Conservation (phyloP, 2,329 filamentous ascomycete species). For the Clarireedia hainanense region DNA sequence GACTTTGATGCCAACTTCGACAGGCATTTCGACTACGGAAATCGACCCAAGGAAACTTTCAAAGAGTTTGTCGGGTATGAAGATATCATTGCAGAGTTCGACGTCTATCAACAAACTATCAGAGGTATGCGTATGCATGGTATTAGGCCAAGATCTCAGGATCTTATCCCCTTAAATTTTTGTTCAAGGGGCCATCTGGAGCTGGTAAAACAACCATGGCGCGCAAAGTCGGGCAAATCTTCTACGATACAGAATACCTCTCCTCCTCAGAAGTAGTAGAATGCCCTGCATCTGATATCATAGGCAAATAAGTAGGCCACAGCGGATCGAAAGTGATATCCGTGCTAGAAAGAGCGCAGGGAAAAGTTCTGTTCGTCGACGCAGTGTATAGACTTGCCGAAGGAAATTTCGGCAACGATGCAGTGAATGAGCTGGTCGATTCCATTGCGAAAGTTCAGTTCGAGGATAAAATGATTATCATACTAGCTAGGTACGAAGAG, state of each 20-base stretch:
- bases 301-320: constrained; percentile 62
- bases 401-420: constrained; percentile 47
- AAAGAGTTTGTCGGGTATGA: constrained; percentile 42
- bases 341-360: constrained; percentile 44
- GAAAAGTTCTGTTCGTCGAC: constrained; percentile 50
- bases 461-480: constrained; percentile 42
- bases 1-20: constrained; percentile 40
- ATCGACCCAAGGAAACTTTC: constrained; percentile 34
- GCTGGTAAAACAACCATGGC: constrained; percentile 71
- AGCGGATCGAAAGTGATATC: constrained; percentile 59
- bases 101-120: constrained; percentile 39
- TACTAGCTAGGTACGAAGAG: constrained; percentile 48
- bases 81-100: constrained; percentile 38
- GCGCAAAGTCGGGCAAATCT: constrained; percentile 64
- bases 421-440: constrained; percentile 64
- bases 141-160: constrained; percentile 36
- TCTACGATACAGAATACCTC: constrained; percentile 66
- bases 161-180: constrained; percentile 47
- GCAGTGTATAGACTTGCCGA: constrained; percentile 49
- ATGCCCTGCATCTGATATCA: constrained; percentile 58
- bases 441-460: constrained; percentile 39
- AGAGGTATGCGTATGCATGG: constrained; percentile 37
- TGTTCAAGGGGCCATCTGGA: constrained; percentile 48
- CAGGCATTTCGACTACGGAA: constrained; percentile 39
- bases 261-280: constrained; percentile 52